Evolutionary conservation across 306 rosid genomes (phyloP).

Genomic region (Trifolium subterraneum): DNA sequence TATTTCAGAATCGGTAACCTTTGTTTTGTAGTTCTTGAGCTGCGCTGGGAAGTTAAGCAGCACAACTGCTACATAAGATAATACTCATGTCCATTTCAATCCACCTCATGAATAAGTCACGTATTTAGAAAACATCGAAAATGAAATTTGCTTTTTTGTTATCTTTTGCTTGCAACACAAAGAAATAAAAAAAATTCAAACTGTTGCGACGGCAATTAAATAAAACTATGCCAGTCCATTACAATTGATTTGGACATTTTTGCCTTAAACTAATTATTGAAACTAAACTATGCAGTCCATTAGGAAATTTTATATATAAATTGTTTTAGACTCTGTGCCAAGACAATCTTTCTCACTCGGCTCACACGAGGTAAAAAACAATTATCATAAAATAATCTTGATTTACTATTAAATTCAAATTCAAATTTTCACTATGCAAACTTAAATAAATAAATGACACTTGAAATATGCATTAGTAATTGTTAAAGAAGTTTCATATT

Average conservation of each 20-base stretch:
- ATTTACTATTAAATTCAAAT: too few species aligned
- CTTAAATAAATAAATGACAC: too few species aligned
- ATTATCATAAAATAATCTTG: too few species aligned
- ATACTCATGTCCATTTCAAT: slow-evolving; percentile 35
- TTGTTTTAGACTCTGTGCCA: too few species aligned
- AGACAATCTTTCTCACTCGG: too few species aligned
- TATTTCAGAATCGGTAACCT: slow-evolving; percentile 36
- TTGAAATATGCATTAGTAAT: too few species aligned
- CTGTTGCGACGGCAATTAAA: slow-evolving; percentile 39
- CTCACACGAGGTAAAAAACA: too few species aligned
- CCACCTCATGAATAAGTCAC: background rate
- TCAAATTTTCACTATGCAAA: too few species aligned
- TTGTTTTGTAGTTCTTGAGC: slow-evolving; percentile 39
- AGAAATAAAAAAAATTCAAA: slow-evolving; percentile 17
- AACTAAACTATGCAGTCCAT: background rate
- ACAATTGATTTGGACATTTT: background rate
- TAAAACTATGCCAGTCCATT: background rate
- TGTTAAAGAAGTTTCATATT: too few species aligned
- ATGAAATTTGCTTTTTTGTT: slow-evolving; percentile 2
- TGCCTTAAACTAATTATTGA: slow-evolving; percentile 3
- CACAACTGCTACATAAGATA: slow-evolving; percentile 2
- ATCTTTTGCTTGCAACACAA: slow-evolving; percentile 8
- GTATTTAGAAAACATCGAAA: slow-evolving; percentile 26
- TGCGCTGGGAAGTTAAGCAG: slow-evolving; percentile 7
- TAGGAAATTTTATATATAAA: background rate